phyloP scores from a whole-genome alignment of 805 yeast species.

The Brettanomyces naardenensis region DNA sequence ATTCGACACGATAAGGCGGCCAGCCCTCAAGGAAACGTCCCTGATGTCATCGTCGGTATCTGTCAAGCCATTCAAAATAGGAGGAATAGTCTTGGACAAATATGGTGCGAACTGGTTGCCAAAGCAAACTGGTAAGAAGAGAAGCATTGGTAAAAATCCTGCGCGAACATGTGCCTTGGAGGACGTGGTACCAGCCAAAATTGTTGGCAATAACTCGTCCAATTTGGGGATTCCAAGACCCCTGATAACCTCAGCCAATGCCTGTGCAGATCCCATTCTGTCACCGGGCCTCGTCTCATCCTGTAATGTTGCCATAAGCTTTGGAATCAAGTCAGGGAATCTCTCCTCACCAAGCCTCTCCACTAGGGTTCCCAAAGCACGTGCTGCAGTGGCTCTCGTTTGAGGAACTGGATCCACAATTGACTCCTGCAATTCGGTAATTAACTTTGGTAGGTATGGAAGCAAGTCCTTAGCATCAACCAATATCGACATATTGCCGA shows the following conservation, averaged over 20 bases:
- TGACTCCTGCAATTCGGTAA: constrained; percentile 79
- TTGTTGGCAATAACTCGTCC: constrained; percentile 80
- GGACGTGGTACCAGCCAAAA: constrained; percentile 63
- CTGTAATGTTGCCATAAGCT: constrained; percentile 64
- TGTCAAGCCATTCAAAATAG: constrained; percentile 85
- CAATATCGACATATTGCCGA: constrained; percentile 95
- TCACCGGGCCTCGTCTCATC: constrained; percentile 82
- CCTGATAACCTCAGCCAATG: constrained; percentile 84
- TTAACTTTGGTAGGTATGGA: constrained; percentile 74
- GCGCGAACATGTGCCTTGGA: constrained; percentile 72
- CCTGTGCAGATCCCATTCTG: constrained; percentile 95
- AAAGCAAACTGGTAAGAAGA: constrained; percentile 90
- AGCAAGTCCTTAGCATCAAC: constrained; percentile 81
- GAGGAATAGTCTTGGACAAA: constrained; percentile 78
- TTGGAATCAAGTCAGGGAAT: constrained; percentile 86
- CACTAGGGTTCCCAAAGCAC: constrained; percentile 93
- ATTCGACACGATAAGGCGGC: constrained; percentile 82
- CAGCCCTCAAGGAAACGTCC: constrained; percentile 86
- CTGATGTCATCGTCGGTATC: constrained; percentile 81
- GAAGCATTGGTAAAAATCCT: constrained; percentile 83
- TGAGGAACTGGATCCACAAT: constrained; percentile 99
- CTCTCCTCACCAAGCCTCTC: constrained; percentile 94
- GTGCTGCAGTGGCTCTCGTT: constrained; percentile 94
- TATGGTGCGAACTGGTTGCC: constrained; percentile 90
- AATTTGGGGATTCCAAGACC: constrained; percentile 85